phyloP scores from a whole-genome alignment of 129 eudicot species.

The Flaveria trinervia region DNA sequence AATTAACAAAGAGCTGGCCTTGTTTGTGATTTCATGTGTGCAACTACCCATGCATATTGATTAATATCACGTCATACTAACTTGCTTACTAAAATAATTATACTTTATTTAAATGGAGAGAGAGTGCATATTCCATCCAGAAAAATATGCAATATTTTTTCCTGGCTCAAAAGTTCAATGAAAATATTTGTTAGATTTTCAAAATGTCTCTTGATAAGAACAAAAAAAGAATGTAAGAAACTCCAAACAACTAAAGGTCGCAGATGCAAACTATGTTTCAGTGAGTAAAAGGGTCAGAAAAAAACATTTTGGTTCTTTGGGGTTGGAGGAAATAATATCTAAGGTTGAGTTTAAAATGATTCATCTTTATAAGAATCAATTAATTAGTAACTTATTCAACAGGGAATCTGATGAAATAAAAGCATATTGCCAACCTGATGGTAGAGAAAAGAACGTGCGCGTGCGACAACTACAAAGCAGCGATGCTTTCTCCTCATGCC shows the following conservation, averaged over 20 bases:
- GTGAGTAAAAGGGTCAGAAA: background rate
- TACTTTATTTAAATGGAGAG: background rate
- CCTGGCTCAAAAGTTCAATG: background rate
- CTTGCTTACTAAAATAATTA: background rate
- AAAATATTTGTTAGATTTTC: background rate
- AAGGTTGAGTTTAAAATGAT: constrained; percentile 10
- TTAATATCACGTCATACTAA: background rate
- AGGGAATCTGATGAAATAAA: constrained; percentile 12
- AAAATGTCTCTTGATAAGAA: background rate
- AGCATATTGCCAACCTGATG: constrained; percentile 67
- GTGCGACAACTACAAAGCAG: constrained; percentile 81
- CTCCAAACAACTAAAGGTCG: background rate
- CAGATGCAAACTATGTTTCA: background rate
- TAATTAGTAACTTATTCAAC: background rate
- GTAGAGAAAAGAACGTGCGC: constrained; percentile 89
- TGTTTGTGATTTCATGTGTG: background rate
- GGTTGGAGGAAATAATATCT: background rate
- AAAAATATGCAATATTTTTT: background rate
- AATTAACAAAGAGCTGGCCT: background rate
- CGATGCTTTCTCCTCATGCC: constrained; percentile 80
- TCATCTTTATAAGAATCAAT: background rate
- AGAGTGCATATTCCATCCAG: background rate
- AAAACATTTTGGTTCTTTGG: background rate
- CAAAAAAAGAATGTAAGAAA: background rate
- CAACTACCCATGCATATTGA: background rate